Percentiles rank a stretch among this genome's conserved stretches.
These are phyloP conservation scores for Aspergillus pseudoglaucus DNA, from an alignment of 2,329 filamentous ascomycete genomes.

Conservation along the genomic window DNA sequence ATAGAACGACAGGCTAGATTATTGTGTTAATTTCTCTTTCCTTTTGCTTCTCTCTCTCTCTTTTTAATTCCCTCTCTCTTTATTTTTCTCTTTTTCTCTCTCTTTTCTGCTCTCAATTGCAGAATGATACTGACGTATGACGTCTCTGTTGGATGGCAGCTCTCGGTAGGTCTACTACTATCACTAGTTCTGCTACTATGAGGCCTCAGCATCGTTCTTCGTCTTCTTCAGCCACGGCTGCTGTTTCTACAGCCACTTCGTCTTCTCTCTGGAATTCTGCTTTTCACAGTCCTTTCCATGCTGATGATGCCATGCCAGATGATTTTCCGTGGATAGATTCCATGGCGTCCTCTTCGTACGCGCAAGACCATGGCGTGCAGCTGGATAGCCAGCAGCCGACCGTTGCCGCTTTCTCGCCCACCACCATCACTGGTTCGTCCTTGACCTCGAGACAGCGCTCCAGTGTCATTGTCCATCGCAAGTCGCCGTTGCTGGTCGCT, in stretches of 20 bases:
- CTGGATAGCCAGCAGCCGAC: conserved; percentile 57
- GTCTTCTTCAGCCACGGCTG: background rate
- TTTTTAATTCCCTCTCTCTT: conserved; percentile 1
- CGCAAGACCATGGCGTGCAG: conserved; percentile 32
- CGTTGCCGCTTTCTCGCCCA: conserved; percentile 82
- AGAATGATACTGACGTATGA: conserved; percentile 28
- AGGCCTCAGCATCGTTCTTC: background rate
- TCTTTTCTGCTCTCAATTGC: conserved; percentile 19
- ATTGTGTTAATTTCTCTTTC: background rate
- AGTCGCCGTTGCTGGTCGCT: conserved; percentile 84
- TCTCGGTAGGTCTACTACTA: conserved; percentile 33
- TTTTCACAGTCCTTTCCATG: conserved; percentile 3
- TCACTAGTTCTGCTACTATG: background rate
- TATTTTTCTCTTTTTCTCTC: conserved; percentile 8
- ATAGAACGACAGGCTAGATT: background rate
- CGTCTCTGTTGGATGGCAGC: conserved; percentile 45
- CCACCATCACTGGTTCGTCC: conserved; percentile 63
- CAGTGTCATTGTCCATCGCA: conserved; percentile 92
- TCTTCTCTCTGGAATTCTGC: conserved; percentile 2
- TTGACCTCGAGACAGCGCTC: conserved; percentile 70
- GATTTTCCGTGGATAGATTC: conserved; percentile 50
- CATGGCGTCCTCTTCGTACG: conserved; percentile 42
- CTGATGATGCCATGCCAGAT: conserved; percentile 26
- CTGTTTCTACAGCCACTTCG: background rate
- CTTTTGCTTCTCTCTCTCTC: background rate